Evolutionary conservation across 371 early-diverging fungal genomes (phyloP), one percentile per base, ranked within the genome.

Genomic region (Actinomortierella wolfii): DNA sequence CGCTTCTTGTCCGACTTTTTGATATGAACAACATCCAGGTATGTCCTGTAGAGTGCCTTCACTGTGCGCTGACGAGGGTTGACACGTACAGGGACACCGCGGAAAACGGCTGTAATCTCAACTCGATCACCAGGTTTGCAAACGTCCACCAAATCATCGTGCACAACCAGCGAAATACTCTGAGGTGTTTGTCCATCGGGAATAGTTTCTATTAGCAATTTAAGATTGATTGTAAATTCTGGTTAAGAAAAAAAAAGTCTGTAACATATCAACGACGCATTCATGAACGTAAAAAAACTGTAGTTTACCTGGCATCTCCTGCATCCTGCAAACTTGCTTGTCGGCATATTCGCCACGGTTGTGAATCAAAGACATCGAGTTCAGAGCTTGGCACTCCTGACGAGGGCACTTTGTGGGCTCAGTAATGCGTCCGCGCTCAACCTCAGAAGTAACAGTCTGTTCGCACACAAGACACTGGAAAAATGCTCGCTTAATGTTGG

Each of bases 131-230:
- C 99, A 2, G 99, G 98, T 64, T 96, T 94, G 47, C 90, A 83
- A 20, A 89, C 87, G 78, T 99, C 99, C 0, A 99, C 98, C 49
- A 99, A 81, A 69, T 97, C 97, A 65, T 97, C 97, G 71, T 96
- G 96, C 54, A 92, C 65, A 52, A 93, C 91, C 68, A 99, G 66
- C 0, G 99, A 89, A 18, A 99, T 93, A 1, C 99, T 93, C 76
- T 98, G 96, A 21, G 99, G 99, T 2, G 99, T 99, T 73, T 99
- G 97, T 24, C 99, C 99, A 77, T 99, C 99, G 23, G 99, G 99
- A 21, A 98, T 94, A 42, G 88, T 83, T 77, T 99, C 99, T 90
- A 59, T 24, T 11, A 44, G 11, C 20, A 3, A 52, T 9, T 23
- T 9, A 43, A n/a, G n/a, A 54, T n/a, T 14, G 26, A 21, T 51